Percentiles rank a stretch among this genome's conserved stretches.
phyloP scores from a whole-genome alignment of 306 rosid genomes.

The Fragaria ananassa region DNA sequence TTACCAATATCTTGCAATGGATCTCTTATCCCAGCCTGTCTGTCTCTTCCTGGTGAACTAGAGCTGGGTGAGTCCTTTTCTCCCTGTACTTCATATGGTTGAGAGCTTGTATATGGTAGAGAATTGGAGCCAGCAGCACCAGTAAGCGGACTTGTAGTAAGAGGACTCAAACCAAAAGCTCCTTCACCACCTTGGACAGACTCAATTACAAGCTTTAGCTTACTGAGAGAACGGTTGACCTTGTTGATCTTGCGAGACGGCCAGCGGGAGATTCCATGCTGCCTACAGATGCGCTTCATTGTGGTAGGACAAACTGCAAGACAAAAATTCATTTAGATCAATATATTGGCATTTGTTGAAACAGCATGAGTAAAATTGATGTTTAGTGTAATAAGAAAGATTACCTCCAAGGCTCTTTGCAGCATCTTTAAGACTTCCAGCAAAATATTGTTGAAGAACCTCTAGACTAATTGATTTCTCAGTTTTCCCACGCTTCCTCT shows the following conservation, averaged over 20 bases:
- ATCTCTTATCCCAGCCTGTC: conserved; percentile 35
- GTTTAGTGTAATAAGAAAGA: conserved; percentile 14
- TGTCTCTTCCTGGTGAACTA: conserved; percentile 39
- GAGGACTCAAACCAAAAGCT: conserved; percentile 56
- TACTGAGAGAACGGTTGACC: conserved; percentile 72
- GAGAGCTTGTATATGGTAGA: conserved; percentile 37
- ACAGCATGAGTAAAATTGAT: conserved; percentile 12
- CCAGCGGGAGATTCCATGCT: conserved; percentile 91
- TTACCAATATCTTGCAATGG: conserved; percentile 33
- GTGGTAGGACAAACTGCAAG: conserved; percentile 92
- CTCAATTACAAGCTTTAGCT: conserved; percentile 76
- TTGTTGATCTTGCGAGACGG: conserved; percentile 91
- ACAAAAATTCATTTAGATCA: conserved; percentile 24
- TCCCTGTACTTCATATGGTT: conserved; percentile 33
- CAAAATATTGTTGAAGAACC: conserved; percentile 73
- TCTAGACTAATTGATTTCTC: conserved; percentile 86
- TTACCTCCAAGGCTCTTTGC: conserved; percentile 95
- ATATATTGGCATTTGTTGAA: conserved; percentile 10
- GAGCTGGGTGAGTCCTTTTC: conserved; percentile 41
- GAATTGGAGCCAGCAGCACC: conserved; percentile 44
- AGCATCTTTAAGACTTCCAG: conserved; percentile 93
- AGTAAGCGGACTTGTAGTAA: conserved; percentile 47
- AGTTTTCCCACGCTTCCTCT: conserved; percentile 81
- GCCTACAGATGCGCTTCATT: conserved; percentile 92
- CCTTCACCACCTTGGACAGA: conserved; percentile 87